Evolutionary conservation across 2,329 filamentous ascomycete species (phyloP).

Genomic region (Diaporthe citriasiana): DNA sequence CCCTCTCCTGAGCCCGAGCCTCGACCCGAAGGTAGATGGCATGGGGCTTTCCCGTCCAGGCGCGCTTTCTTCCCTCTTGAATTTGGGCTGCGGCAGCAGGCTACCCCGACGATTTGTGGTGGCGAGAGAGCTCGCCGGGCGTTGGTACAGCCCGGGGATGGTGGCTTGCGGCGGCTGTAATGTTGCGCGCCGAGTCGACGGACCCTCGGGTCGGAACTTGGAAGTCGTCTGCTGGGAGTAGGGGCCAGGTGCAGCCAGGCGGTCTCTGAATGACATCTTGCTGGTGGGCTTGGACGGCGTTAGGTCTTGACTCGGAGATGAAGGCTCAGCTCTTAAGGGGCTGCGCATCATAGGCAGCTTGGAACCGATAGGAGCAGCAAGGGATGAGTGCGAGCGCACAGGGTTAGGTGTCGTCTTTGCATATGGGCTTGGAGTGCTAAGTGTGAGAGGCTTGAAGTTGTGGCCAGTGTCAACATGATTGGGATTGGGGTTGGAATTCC

Average conservation of each 20-base stretch:
- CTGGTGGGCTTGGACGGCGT: slow-evolving; percentile 61
- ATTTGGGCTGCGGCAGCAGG: slow-evolving; percentile 64
- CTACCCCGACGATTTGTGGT: slow-evolving; percentile 63
- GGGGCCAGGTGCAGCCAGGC: slow-evolving; percentile 64
- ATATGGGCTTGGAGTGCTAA: slow-evolving; percentile 72
- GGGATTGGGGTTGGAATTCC: slow-evolving; percentile 78
- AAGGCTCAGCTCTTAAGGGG: slow-evolving; percentile 62
- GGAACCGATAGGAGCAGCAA: slow-evolving; percentile 53
- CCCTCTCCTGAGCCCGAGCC: slow-evolving; percentile 34
- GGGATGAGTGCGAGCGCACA: slow-evolving; percentile 58
- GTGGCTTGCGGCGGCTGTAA: slow-evolving; percentile 62
- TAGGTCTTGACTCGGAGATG: slow-evolving; percentile 62
- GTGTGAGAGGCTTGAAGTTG: slow-evolving; percentile 74
- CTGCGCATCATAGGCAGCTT: slow-evolving; percentile 65
- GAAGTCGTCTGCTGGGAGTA: slow-evolving; percentile 61
- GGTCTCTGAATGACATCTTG: slow-evolving; percentile 68
- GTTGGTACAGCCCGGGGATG: slow-evolving; percentile 51
- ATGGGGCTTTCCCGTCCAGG: slow-evolving; percentile 39
- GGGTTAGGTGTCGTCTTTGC: slow-evolving; percentile 57
- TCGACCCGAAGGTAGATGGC: slow-evolving; percentile 26
- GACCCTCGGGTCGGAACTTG: slow-evolving; percentile 50
- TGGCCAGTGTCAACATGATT: slow-evolving; percentile 75
- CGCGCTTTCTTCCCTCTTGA: slow-evolving; percentile 30
- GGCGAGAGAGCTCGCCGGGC: slow-evolving; percentile 71
- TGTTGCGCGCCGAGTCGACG: slow-evolving; percentile 31